Evolutionary conservation across 805 yeast species (phyloP), one percentile per base, ranked within the genome.

Genomic region (Nematodospora valgi): DNA sequence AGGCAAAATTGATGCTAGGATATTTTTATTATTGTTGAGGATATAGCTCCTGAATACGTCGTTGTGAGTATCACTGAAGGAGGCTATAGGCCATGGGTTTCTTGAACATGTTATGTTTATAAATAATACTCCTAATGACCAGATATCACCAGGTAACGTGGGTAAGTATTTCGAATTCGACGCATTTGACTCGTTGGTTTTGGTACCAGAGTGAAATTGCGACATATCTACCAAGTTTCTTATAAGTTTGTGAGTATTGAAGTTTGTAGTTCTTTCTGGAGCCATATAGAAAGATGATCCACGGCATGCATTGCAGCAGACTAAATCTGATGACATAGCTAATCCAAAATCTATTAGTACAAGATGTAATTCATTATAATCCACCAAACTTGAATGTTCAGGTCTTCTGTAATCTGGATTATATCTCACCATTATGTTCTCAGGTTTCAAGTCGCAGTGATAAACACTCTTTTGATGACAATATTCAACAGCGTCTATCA

Each of bases 221-320:
- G 37, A 45, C 51, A 62, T 50, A 40, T 63, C 58, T n/a, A 62
- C 40, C n/a, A 52, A 34, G 15, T 54, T 41, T 27, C 49, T 42
- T 30, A 59, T 56, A 13, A 49, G 37, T 22, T 43, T 44, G 42
- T 58, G 53, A 34, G 62, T 59, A 40, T 57, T 51, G 30, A 64
- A 70, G 45, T 74, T 72, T 14, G 66, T 60, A n/a, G 78, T 56
- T 52, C 93, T 63, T 56, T 88, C 96, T 6, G 96, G 96, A 0
- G 96, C 84, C 96, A 89, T 88, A 62, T 88, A 88, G 58, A 86
- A 89, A 16, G 85, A 74, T 6, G 91, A 82, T 1, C 96, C 97
- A 38, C 94, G 75, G 45, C 95, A 87, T 14, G 80, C 77, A 48
- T 83, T 82, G 42, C 82, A 75, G 43, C 80, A 76, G 25, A 83